A percentile compares a stretch with the other conserved stretches of the same genome.
phyloP scores from a whole-genome alignment of 805 yeast genomes.

The Cyberlindnera xishuangbannaensis region DNA sequence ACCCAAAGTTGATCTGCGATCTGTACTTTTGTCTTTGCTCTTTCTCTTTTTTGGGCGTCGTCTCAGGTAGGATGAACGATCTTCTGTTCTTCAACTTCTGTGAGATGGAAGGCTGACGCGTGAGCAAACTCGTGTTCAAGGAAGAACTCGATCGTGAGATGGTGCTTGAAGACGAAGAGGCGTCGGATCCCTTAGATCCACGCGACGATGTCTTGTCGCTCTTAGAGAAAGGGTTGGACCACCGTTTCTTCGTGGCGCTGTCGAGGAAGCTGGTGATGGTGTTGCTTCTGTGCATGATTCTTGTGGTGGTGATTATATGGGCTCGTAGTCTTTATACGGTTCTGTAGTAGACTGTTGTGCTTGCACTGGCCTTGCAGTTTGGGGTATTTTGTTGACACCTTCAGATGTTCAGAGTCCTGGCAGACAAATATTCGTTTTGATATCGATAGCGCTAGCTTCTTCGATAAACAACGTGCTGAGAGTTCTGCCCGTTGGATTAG shows the following conservation, averaged over 20 bases:
- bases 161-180: not conserved
- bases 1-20: slow-evolving; percentile 13
- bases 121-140: too few relatives aligned
- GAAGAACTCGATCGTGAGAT: slow-evolving; percentile 6
- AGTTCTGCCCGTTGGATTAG: too few relatives aligned
- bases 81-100: slow-evolving; percentile 3
- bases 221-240: slow-evolving; percentile 9
- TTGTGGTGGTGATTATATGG: not conserved
- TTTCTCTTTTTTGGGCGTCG: too few relatives aligned
- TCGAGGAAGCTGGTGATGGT: slow-evolving; percentile 5
- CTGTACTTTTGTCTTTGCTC: slow-evolving; percentile 9
- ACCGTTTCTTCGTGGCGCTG: slow-evolving; percentile 3
- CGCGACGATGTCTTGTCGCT: too few relatives aligned
- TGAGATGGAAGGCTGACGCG: too few relatives aligned
- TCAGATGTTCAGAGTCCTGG: too few relatives aligned
- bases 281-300: slow-evolving; percentile 11
- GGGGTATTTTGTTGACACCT: too few relatives aligned
- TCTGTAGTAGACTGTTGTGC: too few relatives aligned
- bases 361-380: too few relatives aligned
- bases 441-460: too few relatives aligned
- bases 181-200: not conserved
- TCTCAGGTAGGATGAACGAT: slow-evolving; percentile 3
- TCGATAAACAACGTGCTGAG: too few relatives aligned
- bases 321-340: not conserved
- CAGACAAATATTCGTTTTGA: too few relatives aligned